Base-by-base conservation (phyloP, 208 protist species). In the Trypanosoma platydactyli region DNA sequence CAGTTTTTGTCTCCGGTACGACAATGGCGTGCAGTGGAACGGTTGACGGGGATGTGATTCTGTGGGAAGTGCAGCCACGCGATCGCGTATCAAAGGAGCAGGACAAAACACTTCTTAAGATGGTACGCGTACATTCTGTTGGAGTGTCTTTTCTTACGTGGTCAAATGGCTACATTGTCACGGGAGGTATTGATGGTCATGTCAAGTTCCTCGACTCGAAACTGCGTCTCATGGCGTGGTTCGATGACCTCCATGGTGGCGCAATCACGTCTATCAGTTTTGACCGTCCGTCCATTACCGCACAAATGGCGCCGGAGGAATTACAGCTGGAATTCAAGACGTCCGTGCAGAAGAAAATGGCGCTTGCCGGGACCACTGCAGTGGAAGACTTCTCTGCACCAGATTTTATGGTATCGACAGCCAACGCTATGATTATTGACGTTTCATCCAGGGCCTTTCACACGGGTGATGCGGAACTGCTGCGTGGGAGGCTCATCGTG, bases 191-290 rank as follows among this genome's bases (percentile, higher is more conserved):
- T 61, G 95, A 98, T 65, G 96, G 96, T n/a, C 80, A 88, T 62
- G 92, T 98, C 18, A 88, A 92, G 56, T 98, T 98, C 61, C 94
- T 97, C 41, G 97, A 98, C 70, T 65, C 83, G 16, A 94, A 98
- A 71, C 83, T 98, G 38, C 77, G 95, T 9, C 71, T 98, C 18
- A 86, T 97, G 15, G 93, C 92, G 50, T 98, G 97, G 97, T 98
- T 98, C 68, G 97, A 98, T 61, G 94, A 97, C 52, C 79, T 98
- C 24, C 93, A 96, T 67, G 86, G 79, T 40, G 95, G 95, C 1
- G 89, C 95, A 1, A 88, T 98, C 56, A 91, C 90, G 46, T 97
- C 91, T 42, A 73, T 98, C 60, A 96, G 93, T 64, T 97, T 98
- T 64, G 89, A 95, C 58, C 65, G 73, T 7, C 71, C 77, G 30